phyloP scores from a whole-genome alignment of 2,329 filamentous ascomycete genomes.

The Pleurostoma richardsiae region DNA sequence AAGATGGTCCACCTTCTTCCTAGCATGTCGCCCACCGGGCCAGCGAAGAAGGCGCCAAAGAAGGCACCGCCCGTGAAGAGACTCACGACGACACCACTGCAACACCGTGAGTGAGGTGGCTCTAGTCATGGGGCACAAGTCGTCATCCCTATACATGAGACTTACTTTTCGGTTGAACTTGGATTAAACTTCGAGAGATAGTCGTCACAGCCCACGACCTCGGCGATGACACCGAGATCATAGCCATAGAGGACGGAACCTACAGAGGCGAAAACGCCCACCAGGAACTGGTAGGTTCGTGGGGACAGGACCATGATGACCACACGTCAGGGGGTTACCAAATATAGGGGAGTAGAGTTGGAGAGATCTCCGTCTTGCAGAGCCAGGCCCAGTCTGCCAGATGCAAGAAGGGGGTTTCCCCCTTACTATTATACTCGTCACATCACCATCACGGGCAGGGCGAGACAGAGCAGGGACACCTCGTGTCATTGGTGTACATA shows the following conservation, averaged over 20 bases:
- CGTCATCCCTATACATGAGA: too few species aligned
- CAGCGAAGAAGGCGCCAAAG: constrained; percentile 61
- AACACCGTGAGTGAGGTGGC: neutral
- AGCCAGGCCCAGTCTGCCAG: neutral
- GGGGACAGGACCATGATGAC: constrained; percentile 11
- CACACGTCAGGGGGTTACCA: neutral
- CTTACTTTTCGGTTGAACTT: constrained; percentile 29
- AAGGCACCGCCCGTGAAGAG: constrained; percentile 77
- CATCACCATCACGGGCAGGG: too few species aligned
- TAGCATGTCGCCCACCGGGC: constrained; percentile 56
- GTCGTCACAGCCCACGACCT: constrained; percentile 43
- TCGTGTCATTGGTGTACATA: too few species aligned
- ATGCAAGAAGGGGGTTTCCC: too few species aligned
- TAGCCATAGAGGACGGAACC: constrained; percentile 52
- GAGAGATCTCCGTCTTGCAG: neutral
- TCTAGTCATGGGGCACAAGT: neutral
- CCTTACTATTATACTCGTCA: too few species aligned
- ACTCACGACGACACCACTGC: constrained; percentile 65
- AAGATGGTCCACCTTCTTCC: constrained; percentile 70
- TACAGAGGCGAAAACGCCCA: constrained; percentile 49
- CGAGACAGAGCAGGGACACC: too few species aligned
- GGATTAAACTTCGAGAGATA: constrained; percentile 35
- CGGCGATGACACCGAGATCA: constrained; percentile 48
- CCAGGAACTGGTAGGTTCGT: constrained; percentile 35
- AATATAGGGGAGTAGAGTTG: neutral